Evolutionary conservation across 2,329 filamentous ascomycete genomes (phyloP), one percentile per base, ranked within the genome.

Genomic region (Pseudocercospora macadamiae): DNA sequence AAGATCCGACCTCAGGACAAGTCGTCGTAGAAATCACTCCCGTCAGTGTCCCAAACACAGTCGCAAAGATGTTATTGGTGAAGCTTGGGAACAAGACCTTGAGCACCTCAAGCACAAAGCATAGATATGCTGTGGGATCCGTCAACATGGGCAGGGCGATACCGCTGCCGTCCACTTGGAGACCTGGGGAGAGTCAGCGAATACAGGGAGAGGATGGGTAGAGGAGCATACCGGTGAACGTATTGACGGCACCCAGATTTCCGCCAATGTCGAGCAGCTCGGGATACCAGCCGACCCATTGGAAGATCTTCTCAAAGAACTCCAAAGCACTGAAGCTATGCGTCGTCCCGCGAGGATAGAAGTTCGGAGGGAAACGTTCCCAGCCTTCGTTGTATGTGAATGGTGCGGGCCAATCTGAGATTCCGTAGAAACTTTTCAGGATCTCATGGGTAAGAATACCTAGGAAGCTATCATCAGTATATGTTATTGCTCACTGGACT

Each of bases 31-130:
- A 8, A 7, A 44, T 7, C 5, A n/a, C 28, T 8, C n/a, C 25
- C 3, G 28, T n/a, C 0, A 49, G 4, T 10, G 45, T 23, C 1
- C 34, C 54, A 32, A 56, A 56, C 2, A 51, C 3, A 1, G 21
- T 42, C 2, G 54, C 54, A 16, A 42, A 56, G 12, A 56, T 14
- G 30, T 56, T 56, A 45, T 51, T 51, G 3, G 54, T 42, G 21
- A 49, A 56, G 10, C 44, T 16, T 2, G 45, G 54, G 19, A 34
- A 26, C 3, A 21, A 7, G 1, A 39, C 4, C 32, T 51, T 55
- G 19, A 55, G 14, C 6, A 37, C 16, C 30, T 55, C 39, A 1
- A 55, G n/a, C 19, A 48, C 18, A 10, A 55, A 49, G 42, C 54
- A 55, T 6, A 55, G 16, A 6, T 49, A 42, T n/a, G 36, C 49